Percentiles rank a stretch among this genome's conserved stretches.
phyloP scores from a whole-genome alignment of 257 asterid genomes.

The Anisodus acutangulus region DNA sequence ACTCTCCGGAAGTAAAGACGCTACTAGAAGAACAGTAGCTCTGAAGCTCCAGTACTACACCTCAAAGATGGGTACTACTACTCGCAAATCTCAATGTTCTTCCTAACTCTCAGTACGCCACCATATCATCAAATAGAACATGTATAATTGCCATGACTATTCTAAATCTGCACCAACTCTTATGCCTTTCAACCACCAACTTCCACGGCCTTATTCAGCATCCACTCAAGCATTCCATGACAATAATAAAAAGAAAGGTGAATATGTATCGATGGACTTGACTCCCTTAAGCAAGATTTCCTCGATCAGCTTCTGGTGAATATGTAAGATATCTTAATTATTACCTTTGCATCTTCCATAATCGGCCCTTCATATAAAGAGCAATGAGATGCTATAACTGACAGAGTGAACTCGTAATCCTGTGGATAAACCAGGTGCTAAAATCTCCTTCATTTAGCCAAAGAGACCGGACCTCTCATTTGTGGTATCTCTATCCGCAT shows the following conservation, averaged over 20 bases:
- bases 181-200: neutral
- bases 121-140: neutral
- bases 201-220: neutral
- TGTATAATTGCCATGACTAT: neutral
- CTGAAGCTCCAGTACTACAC: constrained; percentile 4
- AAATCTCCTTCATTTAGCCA: too few species aligned
- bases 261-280: neutral
- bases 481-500: too few species aligned
- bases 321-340: neutral
- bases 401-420: too few species aligned
- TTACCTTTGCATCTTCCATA: neutral
- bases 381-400: too few species aligned
- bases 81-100: neutral
- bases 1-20: neutral
- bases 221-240: neutral
- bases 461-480: too few species aligned
- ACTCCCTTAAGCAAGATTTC: neutral
- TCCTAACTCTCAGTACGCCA: neutral
- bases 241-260: too few species aligned
- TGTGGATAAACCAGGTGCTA: too few species aligned
- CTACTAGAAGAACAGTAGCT: constrained; percentile 11
- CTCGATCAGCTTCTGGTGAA: neutral
- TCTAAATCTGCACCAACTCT: constrained; percentile 11
- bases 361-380: neutral
- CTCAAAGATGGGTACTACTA: constrained; percentile 1